Conservation (phyloP, 106 monocot species). For the Dioscorea alata region DNA sequence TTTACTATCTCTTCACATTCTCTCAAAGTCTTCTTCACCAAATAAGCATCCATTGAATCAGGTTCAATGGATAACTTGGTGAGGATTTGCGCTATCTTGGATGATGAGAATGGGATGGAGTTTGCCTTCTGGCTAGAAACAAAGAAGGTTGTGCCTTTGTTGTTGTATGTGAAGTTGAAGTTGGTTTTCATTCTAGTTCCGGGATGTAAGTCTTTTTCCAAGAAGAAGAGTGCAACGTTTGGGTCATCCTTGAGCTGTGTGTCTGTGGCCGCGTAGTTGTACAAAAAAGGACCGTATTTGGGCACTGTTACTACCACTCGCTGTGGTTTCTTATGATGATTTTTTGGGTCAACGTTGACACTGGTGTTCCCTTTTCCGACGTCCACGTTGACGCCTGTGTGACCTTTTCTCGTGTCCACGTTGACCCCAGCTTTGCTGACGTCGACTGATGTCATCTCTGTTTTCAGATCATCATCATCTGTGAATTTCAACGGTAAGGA, state of each 20-base stretch:
- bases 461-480: neutral
- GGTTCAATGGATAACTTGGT: conserved; percentile 3
- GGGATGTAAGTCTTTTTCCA: conserved; percentile 31
- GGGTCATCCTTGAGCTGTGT: conserved; percentile 31
- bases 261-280: conserved; percentile 13
- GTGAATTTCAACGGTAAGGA: too few species aligned
- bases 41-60: conserved; percentile 4
- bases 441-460: neutral
- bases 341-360: neutral
- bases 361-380: neutral
- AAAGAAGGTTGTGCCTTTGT: neutral
- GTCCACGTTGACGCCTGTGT: conserved; percentile 3
- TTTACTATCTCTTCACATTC: conserved; percentile 14
- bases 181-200: conserved; percentile 37
- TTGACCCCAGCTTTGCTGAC: conserved; percentile 4
- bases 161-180: conserved; percentile 13
- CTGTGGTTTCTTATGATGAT: neutral
- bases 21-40: conserved; percentile 9
- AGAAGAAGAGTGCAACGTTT: conserved; percentile 43
- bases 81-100: conserved; percentile 10
- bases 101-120: conserved; percentile 19
- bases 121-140: conserved; percentile 5
- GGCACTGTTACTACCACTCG: conserved; percentile 1
- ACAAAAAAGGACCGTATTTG: neutral
- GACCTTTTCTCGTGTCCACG: conserved; percentile 4